Base-by-base conservation (phyloP, 1,284 basidiomycete genomes). In the Boletus smithii region DNA sequence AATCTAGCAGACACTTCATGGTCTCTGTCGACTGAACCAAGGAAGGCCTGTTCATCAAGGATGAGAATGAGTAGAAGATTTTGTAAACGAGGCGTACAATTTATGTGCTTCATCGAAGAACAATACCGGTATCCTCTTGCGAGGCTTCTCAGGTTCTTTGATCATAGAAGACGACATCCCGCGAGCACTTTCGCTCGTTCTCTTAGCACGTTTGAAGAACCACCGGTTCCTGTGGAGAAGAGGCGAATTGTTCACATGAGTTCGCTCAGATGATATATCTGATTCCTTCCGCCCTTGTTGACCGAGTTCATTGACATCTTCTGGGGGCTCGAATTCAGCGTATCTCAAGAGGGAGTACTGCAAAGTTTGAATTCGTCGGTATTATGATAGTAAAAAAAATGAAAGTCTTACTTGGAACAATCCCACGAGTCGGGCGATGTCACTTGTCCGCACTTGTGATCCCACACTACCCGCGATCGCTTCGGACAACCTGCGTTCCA, bases 81-180 rank as follows among this genome's bases (percentile, higher is more conserved):
- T 32, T 45, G 16, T 24, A 45, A 35, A 29, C 3, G 20, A 34
- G 22, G 62, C 81, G 46, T 62, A 87, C 86, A 89, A 67, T 60
- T 85, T 87, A 61, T 91, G 88, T 1, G 88, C 87, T 62, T 91
- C 89, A 56, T 91, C 88, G 50, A 91, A 80, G 61, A 90, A 85
- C 49, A 91, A 76, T 7, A 89, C 85, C 0, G 87, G 88, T 62
- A 88, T 81, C 66, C 81, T 85, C 71, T 89, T 91, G 46, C 52
- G 44, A 13, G 69, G 70, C 30, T 62, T 66, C 38, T 68, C 68
- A 8, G 60, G 54, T 36, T 71, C 59, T 52, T 72, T 65, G 44
- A 63, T 50, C 39, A 59, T 42, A 29, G 57, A 61, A 29, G 65
- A 68, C 13, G 63, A 68, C 52, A 62, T 36, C 18, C 65, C 63